phyloP scores from a whole-genome alignment of 441 rosid species.

The Aleurites moluccanus region DNA sequence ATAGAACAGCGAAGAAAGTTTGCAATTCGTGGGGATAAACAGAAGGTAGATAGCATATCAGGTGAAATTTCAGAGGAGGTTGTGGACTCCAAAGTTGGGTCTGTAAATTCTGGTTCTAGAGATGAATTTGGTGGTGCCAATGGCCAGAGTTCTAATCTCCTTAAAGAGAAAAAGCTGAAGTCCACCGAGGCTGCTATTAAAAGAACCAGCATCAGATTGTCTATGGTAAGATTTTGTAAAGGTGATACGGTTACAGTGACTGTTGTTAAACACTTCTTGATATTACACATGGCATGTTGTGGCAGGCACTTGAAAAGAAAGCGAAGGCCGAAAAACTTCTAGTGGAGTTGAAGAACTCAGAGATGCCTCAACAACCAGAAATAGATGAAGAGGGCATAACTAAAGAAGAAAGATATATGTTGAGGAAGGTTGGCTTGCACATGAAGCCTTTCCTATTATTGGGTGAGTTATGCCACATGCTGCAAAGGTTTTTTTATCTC shows the following conservation, averaged over 20 bases:
- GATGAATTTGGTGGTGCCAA: conserved; percentile 26
- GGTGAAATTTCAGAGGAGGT: conserved; percentile 29
- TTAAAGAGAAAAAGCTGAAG: conserved; percentile 36
- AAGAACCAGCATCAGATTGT: conserved; percentile 65
- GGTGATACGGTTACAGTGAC: conserved; percentile 24
- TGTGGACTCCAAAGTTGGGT: conserved; percentile 28
- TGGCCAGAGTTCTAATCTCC: conserved; percentile 28
- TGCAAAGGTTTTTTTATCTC: conserved; percentile 16
- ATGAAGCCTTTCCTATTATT: conserved; percentile 88
- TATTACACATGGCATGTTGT: conserved; percentile 26
- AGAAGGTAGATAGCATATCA: conserved; percentile 29
- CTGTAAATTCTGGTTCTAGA: conserved; percentile 24
- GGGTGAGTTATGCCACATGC: conserved; percentile 54
- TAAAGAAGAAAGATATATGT: conserved; percentile 92
- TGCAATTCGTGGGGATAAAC: conserved; percentile 37
- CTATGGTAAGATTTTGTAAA: conserved; percentile 55
- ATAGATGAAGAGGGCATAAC: conserved; percentile 80
- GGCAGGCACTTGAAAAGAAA: conserved; percentile 83
- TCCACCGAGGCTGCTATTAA: conserved; percentile 54
- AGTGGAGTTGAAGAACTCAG: conserved; percentile 52
- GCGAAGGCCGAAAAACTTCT: conserved; percentile 78
- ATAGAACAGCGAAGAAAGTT: conserved; percentile 74
- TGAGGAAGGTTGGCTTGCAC: conserved; percentile 88
- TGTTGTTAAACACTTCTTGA: conserved; percentile 17
- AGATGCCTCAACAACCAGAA: conserved; percentile 52